Conservation (phyloP, 2,329 filamentous ascomycete species). For the Penicillium polonicum region DNA sequence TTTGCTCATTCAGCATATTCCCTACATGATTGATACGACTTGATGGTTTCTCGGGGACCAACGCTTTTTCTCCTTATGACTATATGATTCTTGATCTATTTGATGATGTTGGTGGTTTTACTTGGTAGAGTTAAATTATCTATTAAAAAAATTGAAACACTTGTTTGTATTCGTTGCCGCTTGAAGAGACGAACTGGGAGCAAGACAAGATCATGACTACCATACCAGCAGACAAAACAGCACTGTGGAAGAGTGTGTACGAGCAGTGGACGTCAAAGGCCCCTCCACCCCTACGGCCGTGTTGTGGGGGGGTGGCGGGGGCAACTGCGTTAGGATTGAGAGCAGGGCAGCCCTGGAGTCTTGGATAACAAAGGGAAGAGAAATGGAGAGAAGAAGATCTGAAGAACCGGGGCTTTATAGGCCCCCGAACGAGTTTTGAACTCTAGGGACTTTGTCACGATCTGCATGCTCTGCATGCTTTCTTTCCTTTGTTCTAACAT, state of each 20-base stretch:
- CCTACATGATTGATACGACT: constrained; percentile 20
- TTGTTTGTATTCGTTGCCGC: neutral
- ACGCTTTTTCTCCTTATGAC: neutral
- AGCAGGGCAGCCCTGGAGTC: too few species aligned
- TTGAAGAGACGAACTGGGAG: neutral
- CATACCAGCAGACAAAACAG: neutral
- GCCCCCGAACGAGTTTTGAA: too few species aligned
- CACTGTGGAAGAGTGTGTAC: neutral
- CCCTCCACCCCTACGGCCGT: too few species aligned
- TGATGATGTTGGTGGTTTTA: neutral
- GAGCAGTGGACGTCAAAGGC: neutral
- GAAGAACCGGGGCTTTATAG: too few species aligned
- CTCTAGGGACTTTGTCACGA: too few species aligned
- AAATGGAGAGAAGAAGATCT: too few species aligned
- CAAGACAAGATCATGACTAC: neutral
- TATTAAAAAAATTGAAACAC: constrained; percentile 3
- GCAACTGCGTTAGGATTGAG: too few species aligned
- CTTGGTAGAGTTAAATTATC: neutral
- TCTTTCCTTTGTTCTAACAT: too few species aligned
- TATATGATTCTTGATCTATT: constrained; percentile 8
- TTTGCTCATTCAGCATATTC: constrained; percentile 7
- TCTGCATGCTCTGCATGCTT: too few species aligned
- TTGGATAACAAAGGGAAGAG: too few species aligned
- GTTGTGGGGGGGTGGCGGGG: too few species aligned
- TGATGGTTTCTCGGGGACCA: constrained; percentile 9